A percentile compares a stretch with the other conserved stretches of the same genome.
Evolutionary conservation across 78 protist species (phyloP).

Genomic region (Speleostelium caveatum): DNA sequence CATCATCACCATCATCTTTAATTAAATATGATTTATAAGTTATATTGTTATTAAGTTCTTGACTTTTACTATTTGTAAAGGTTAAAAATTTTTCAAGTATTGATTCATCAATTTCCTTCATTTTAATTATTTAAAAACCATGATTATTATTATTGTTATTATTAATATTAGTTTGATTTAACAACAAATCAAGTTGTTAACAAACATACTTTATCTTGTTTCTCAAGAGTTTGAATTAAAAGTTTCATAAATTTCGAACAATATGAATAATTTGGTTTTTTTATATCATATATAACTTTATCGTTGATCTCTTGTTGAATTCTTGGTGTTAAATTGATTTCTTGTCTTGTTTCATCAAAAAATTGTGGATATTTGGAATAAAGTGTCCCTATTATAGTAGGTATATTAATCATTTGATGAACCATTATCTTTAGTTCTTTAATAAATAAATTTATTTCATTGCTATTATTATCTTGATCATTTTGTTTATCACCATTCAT

Average conservation of each 20-base stretch:
- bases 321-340: background rate
- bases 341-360: background rate
- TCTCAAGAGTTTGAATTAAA: conserved; percentile 22
- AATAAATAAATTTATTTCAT: background rate
- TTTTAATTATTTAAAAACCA: too few species aligned
- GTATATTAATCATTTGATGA: conserved; percentile 46
- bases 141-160: too few species aligned
- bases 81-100: conserved; percentile 29
- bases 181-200: too few species aligned
- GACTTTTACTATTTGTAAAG: background rate
- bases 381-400: background rate
- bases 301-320: conserved; percentile 18
- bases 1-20: background rate
- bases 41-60: background rate
- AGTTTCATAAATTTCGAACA: conserved; percentile 27
- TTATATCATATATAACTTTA: background rate
- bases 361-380: conserved; percentile 4
- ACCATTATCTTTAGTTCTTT: conserved; percentile 6
- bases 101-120: conserved; percentile 42
- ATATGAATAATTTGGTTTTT: conserved; percentile 28
- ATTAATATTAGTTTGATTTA: too few species aligned
- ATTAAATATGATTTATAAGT: conserved; percentile 46
- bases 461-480: background rate
- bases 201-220: conserved; percentile 11
- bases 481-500: background rate